Conservation (phyloP, 2,329 filamentous ascomycete species). For the Calonectria hongkongensis region DNA sequence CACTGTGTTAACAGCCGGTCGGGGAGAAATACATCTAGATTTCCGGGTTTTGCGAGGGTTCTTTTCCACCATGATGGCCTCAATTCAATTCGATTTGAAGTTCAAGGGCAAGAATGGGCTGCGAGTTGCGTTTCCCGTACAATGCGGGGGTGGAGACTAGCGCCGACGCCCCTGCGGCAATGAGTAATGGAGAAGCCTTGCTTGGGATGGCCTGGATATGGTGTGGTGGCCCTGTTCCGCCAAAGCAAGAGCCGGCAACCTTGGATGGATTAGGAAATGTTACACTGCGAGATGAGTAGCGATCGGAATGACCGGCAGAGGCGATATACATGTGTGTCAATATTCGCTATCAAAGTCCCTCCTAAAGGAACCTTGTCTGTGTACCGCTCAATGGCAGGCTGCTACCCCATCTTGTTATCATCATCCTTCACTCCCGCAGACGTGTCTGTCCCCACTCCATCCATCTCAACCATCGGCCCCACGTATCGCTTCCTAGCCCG, state of each 20-base stretch:
- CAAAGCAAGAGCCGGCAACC: background rate
- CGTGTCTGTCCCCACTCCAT: conserved; percentile 16
- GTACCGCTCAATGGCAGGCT: background rate
- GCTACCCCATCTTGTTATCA: conserved; percentile 8
- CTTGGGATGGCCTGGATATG: background rate
- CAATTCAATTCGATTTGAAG: background rate
- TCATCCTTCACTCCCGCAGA: background rate
- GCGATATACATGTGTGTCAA: background rate
- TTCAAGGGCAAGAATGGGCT: background rate
- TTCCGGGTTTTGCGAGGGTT: conserved; percentile 36
- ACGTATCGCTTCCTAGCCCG: conserved; percentile 41
- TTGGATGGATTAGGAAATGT: conserved; percentile 25
- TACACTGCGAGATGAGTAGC: background rate
- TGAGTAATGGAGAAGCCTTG: background rate
- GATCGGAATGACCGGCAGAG: background rate
- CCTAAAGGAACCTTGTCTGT: background rate
- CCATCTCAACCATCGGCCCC: conserved; percentile 42
- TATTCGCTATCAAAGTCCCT: background rate
- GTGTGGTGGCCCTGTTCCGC: background rate
- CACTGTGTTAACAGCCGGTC: accelerated
- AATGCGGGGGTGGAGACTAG: conserved; percentile 30
- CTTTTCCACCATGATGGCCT: background rate
- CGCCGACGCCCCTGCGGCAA: background rate
- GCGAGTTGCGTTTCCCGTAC: background rate
- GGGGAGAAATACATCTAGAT: conserved; percentile 26